Evolutionary conservation across 257 asterid genomes (phyloP), one percentile per base, ranked within the genome.

Genomic region (Linderniella brevidens): DNA sequence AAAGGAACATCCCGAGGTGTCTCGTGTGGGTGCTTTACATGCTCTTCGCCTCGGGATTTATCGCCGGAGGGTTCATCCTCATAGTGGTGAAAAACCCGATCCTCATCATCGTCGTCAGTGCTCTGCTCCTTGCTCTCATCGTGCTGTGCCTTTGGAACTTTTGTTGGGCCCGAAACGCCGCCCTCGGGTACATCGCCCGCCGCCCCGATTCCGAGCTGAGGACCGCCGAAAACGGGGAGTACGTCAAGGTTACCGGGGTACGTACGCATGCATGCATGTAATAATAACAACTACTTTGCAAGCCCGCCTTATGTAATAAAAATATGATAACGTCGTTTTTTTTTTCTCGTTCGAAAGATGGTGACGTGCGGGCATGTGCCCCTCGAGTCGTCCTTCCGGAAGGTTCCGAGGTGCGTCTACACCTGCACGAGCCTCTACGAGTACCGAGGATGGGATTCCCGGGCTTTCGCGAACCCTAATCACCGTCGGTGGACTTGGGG

Each of bases 331-430:
- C n/a, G 32, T 2, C 32, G 32, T 25, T 2, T 25, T 25, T 25
- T 25, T 25, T 25, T 16, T 13, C 12, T 46, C 19, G 6, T 25
- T 59, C 41, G 63, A 64, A 49, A 79, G 92, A 80, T 79, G 29
- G 92, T 79, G 54, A 79, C 92, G 17, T 79, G 92, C 53, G 92
- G 92, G 39, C 68, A 69, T 48, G 70, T 80, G 42, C 86, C 92
- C 17, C 83, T 80, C 13, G 83, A 80, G 57, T 76, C 92, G 9
- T 70, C 92, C n/a, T 80, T 71, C 71, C 83, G 69, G 51, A 80
- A 50, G 53, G 77, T 80, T 60, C 77, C 80, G 14, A 59, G 92
- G 62, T 80, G 92, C 49, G 83, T 80, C 17, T 80, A 80, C 63
- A 65, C 80, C 20, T 76, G 86, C 10, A 68, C 92, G 37, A 71